Evolutionary conservation across 306 rosid genomes (phyloP).

Genomic region (Abrus pulchellus): DNA sequence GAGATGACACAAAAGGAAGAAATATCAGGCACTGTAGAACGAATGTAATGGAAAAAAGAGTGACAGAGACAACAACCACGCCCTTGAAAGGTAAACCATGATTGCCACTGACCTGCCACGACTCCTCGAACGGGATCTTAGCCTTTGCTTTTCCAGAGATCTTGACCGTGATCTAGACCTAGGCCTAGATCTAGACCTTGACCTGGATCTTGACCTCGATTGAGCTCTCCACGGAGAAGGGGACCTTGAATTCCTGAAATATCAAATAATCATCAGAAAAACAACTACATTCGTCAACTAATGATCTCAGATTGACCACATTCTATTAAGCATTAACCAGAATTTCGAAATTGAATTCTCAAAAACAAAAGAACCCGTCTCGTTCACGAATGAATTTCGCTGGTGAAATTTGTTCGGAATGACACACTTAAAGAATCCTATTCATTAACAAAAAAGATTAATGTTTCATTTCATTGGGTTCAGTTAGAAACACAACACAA

Average conservation of each 20-base stretch:
- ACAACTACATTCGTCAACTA: constrained; percentile 15
- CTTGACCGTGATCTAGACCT: constrained; percentile 64
- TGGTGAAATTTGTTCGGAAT: neutral
- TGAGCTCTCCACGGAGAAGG: constrained; percentile 87
- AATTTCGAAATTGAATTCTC: neutral
- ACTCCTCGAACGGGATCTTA: constrained; percentile 72
- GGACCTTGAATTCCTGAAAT: constrained; percentile 75
- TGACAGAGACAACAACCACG: neutral
- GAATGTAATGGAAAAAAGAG: neutral
- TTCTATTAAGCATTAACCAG: neutral
- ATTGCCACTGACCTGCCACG: constrained; percentile 84
- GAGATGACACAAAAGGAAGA: constrained; percentile 22
- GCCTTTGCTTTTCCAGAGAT: constrained; percentile 77
- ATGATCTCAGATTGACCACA: neutral
- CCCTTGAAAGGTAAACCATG: constrained; percentile 13
- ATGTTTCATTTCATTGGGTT: neutral
- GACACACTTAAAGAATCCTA: neutral
- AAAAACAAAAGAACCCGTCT: neutral
- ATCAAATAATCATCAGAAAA: constrained; percentile 16
- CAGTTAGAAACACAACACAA: constrained; percentile 14
- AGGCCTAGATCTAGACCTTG: constrained; percentile 66
- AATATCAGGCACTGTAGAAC: constrained; percentile 15
- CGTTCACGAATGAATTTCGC: neutral
- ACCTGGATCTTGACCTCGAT: constrained; percentile 69
- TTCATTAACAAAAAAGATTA: neutral